phyloP scores from a whole-genome alignment of 1,139 yeast species.

The Hanseniaspora sp. region DNA sequence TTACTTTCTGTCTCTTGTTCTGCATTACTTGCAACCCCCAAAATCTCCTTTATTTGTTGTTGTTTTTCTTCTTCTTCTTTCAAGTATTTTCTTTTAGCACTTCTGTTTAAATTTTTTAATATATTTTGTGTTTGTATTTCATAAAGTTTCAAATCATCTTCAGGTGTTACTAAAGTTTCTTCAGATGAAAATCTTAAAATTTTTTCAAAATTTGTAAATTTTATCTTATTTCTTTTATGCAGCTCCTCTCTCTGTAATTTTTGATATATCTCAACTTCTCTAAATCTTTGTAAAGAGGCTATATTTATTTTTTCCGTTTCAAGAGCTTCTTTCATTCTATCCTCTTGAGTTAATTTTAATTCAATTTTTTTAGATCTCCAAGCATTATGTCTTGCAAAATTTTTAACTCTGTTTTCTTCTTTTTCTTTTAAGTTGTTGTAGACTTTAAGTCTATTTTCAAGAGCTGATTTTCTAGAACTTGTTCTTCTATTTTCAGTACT shows the following conservation, averaged over 20 bases:
- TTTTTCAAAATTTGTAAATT: slow-evolving; percentile 29
- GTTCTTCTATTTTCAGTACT: slow-evolving; percentile 49
- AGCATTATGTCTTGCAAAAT: slow-evolving; percentile 28
- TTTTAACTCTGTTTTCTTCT: slow-evolving; percentile 52
- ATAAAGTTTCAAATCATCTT: slow-evolving; percentile 17
- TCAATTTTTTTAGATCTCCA: slow-evolving; percentile 33
- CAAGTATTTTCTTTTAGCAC: slow-evolving; percentile 28
- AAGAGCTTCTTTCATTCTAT: slow-evolving; percentile 70
- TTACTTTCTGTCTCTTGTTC: not conserved
- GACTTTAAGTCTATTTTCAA: slow-evolving; percentile 66
- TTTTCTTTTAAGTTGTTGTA: slow-evolving; percentile 61
- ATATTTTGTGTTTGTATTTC: slow-evolving; percentile 26
- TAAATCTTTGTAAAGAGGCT: slow-evolving; percentile 59
- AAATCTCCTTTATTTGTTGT: not conserved
- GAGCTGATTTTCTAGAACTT: slow-evolving; percentile 68
- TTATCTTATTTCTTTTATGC: slow-evolving; percentile 52
- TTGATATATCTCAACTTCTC: slow-evolving; percentile 74
- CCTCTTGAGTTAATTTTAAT: slow-evolving; percentile 68
- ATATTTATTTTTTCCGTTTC: slow-evolving; percentile 73
- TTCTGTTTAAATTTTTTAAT: not conserved
- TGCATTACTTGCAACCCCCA: too few species aligned
- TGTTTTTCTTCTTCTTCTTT: slow-evolving; percentile 4
- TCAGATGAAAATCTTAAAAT: slow-evolving; percentile 18
- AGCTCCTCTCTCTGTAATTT: slow-evolving; percentile 67
- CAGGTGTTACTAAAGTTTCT: not conserved